Percentiles rank a stretch among this genome's conserved stretches.
phyloP scores from a whole-genome alignment of 1,284 basidiomycete genomes.

The Puccinia hordei region DNA sequence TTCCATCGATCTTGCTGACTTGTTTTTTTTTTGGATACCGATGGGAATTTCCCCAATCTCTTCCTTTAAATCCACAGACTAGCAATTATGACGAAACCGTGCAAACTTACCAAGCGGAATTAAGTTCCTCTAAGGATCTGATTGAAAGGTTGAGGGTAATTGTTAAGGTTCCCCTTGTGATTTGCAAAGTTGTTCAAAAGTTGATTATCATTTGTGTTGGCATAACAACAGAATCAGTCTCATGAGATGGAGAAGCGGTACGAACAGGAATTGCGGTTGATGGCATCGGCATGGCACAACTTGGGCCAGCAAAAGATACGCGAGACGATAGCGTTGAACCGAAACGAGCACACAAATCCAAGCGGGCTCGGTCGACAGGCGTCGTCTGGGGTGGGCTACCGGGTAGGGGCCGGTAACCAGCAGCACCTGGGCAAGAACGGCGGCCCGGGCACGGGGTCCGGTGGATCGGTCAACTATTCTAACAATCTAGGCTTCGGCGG shows the following conservation, averaged over 20 bases:
- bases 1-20: not conserved
- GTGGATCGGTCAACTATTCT: not conserved
- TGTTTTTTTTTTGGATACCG: not conserved
- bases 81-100: slow-evolving; percentile 39
- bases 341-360: slow-evolving; percentile 34
- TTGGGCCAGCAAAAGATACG: slow-evolving; percentile 43
- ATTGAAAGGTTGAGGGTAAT: slow-evolving; percentile 43
- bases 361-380: not conserved
- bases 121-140: slow-evolving; percentile 30
- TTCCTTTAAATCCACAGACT: slow-evolving; percentile 16
- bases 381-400: slow-evolving; percentile 9
- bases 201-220: not conserved
- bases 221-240: slow-evolving; percentile 29
- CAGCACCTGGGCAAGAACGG: not conserved
- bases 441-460: not conserved
- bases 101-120: slow-evolving; percentile 42
- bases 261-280: slow-evolving; percentile 41
- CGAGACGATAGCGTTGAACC: slow-evolving; percentile 40
- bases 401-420: not conserved
- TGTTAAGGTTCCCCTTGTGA: not conserved
- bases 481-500: slow-evolving; percentile 26
- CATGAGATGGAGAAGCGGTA: slow-evolving; percentile 35
- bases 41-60: not conserved
- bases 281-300: slow-evolving; percentile 48
- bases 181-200: not conserved